Percentiles rank a stretch among this genome's conserved stretches.
phyloP scores from a whole-genome alignment of 2,329 filamentous ascomycete genomes.

The Lachnellula arida region DNA sequence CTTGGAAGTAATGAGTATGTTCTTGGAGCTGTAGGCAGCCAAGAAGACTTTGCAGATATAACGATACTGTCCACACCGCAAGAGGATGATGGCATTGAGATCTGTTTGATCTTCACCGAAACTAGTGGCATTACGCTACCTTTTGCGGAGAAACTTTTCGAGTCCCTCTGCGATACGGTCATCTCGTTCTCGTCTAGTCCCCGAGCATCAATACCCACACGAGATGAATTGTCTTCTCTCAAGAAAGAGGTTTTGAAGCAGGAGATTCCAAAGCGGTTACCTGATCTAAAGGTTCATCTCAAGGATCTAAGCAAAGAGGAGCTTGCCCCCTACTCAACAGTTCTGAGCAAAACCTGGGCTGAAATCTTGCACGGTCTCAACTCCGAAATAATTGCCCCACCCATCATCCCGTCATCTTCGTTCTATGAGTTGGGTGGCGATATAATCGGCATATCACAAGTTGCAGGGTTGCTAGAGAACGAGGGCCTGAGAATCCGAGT shows the following conservation, averaged over 20 bases:
- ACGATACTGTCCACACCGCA: constrained; percentile 9
- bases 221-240: background rate
- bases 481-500: constrained; percentile 9
- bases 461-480: constrained; percentile 1
- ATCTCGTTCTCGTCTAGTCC: constrained; percentile 2
- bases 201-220: background rate
- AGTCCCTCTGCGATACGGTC: constrained; percentile 2
- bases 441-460: constrained; percentile 12
- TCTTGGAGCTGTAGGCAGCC: constrained; percentile 6
- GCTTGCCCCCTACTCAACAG: background rate
- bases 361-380: background rate
- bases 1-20: constrained; percentile 9
- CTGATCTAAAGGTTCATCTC: background rate
- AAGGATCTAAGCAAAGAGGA: background rate
- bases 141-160: constrained; percentile 5
- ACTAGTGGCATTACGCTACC: constrained; percentile 2
- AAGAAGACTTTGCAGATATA: constrained; percentile 14
- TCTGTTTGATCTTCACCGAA: constrained; percentile 8
- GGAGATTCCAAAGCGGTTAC: background rate
- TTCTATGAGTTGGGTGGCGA: constrained; percentile 12
- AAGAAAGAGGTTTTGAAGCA: background rate
- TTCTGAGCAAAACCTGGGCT: background rate
- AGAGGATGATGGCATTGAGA: constrained; percentile 8
- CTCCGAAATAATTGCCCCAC: background rate
- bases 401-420: background rate